Evolutionary conservation across 164 flowering plant genomes (phyloP), one percentile per base, ranked within the genome.

Genomic region (Piper betle): DNA sequence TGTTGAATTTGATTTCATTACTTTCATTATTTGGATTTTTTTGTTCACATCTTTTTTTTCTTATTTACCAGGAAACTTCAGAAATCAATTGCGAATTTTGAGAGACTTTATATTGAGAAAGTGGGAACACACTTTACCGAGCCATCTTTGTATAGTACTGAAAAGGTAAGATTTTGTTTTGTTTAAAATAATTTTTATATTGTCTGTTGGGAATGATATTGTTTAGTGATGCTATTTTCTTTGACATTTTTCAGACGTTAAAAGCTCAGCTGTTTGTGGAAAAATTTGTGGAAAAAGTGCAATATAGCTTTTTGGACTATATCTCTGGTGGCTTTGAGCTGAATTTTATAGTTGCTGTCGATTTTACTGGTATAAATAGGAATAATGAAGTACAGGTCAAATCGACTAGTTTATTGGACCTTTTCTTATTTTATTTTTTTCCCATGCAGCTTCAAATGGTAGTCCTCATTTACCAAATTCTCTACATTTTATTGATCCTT

Each of bases 331-430:
- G 97, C 42, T 90, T 83, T 78, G 92, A 90, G 74, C 86, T 93
- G 15, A 87, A 82, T 68, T 93, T 90, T 64, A 84, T 90, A 92
- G 99, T 90, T 67, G 99, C 97, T 52, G 80, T 90, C 69, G 97
- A 93, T 76, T 93, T 93, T 67, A 93, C 99, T 5, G 96, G 99
- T 93, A n/a, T 16, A 53, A n/a, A n/a, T 53, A 20, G 33, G 9
- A 53, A 53, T 15, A 53, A 15, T n/a, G 1, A 17, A 53, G 7
- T 7, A 15, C 15, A 2, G 5, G 6, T 53, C 15, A 15, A 5
- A 53, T 53, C 50, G 12, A 15, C 50, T 8, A 3, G 50, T 43
- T 43, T 43, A 8, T 3, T 15, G 8, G 50, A 15, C 12, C 8
- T 15, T 8, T 8, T 8, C 10, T n/a, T 20, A n/a, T 6, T 53